Evolutionary conservation across 352 stramenopile species (phyloP), one percentile per base, ranked within the genome.

Genomic region (Globisporangium uncinulatum): DNA sequence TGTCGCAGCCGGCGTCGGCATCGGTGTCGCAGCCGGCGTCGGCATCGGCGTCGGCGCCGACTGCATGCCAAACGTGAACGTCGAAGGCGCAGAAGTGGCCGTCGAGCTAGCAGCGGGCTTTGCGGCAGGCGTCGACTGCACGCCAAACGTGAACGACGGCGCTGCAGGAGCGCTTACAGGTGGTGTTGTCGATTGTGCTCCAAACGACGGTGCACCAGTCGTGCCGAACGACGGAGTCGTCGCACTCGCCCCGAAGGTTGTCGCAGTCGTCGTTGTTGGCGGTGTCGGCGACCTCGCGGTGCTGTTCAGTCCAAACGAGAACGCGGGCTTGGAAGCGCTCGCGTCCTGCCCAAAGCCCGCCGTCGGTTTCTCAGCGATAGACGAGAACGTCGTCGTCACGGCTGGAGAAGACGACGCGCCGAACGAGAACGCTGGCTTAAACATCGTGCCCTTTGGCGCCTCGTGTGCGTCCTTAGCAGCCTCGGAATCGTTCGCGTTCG

Each of bases 401-500:
- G 49, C 31, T 7, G 31, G 21, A 43, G 57, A 60, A 32, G 68
- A 60, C 19, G 70, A 62, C 3, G 70, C 59, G 47, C 72, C 74
- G 21, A 86, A 85, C 1, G 76, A 63, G 54, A 83, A 82, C 3
- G 61, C 61, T 48, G 71, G 63, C 52, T 62, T 73, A 7, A 15
- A 42, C 3, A 50, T 7, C 14, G 44, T 43, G 0, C 59, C n/a
- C n/a, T 61, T 45, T 13, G 56, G 17, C 41, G 59, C 21, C 24
- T 63, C 55, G 14, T 20, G 20, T 51, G 29, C 15, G 3, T n/a
- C 51, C n/a, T 50, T 37, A 31, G 47, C 47, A 52, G 14, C 43
- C 21, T 20, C 7, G 43, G 43, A 9, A 48, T 4, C n/a, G 4
- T 56, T 44, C 34, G 50, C 24, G 37, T 21, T 11, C 15, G 54